Percentiles rank a stretch among this genome's conserved stretches.
These are phyloP conservation scores for Nannochloris sp. DNA, from an alignment of 139 green algal genomes.

Conservation along the genomic window DNA sequence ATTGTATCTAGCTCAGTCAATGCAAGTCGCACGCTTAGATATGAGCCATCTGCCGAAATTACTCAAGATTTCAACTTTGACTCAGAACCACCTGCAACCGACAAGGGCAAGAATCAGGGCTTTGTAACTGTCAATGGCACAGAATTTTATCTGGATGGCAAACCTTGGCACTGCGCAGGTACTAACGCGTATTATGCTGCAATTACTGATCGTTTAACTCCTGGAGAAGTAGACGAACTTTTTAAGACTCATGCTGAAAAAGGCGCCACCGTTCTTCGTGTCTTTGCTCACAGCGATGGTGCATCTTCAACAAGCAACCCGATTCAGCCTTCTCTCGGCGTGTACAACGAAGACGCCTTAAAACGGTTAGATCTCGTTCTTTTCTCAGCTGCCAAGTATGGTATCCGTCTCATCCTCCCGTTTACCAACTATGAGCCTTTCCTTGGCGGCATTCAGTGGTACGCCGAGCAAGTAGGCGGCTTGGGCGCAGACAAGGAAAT, in stretches of 20 bases:
- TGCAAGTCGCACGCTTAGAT: too few relatives aligned
- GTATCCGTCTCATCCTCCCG: conserved; percentile 31
- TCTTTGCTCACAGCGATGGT: conserved; percentile 12
- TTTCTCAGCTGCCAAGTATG: conserved; percentile 23
- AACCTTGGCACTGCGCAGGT: conserved; percentile 24
- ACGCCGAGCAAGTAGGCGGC: conserved; percentile 9
- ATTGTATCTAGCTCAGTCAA: too few relatives aligned
- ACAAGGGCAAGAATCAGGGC: too few relatives aligned
- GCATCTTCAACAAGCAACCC: background rate
- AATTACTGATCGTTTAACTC: background rate
- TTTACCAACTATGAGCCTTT: conserved; percentile 39
- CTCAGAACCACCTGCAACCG: too few relatives aligned
- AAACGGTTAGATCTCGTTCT: conserved; percentile 38
- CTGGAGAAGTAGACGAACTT: background rate
- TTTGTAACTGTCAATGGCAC: too few relatives aligned
- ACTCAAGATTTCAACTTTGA: too few relatives aligned
- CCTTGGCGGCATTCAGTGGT: conserved; percentile 27
- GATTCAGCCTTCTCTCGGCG: conserved; percentile 5
- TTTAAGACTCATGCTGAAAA: conserved; percentile 4
- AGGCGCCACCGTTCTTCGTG: background rate
- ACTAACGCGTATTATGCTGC: conserved; percentile 16
- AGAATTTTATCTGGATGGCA: conserved; percentile 16
- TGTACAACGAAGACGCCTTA: conserved; percentile 41
- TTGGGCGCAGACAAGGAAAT: conserved; percentile 6
- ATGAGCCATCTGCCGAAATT: too few relatives aligned